phyloP scores from a whole-genome alignment of 306 rosid genomes.

The Cucurbita moschata region DNA sequence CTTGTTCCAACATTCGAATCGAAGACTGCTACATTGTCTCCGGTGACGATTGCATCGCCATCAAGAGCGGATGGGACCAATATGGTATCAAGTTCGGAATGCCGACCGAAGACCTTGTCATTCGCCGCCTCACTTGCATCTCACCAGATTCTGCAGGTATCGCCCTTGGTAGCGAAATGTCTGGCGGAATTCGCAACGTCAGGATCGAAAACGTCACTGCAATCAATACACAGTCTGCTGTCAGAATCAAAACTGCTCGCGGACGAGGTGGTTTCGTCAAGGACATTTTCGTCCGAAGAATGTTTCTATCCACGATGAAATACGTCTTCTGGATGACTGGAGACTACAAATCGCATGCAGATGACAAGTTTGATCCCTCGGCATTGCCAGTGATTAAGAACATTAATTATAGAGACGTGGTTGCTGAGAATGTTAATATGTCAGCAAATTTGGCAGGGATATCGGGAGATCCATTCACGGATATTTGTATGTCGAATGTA shows the following conservation, averaged over 20 bases:
- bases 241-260: conserved; percentile 45
- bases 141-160: conserved; percentile 51
- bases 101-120: conserved; percentile 39
- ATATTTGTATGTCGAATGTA: conserved; percentile 50
- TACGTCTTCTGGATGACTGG: conserved; percentile 63
- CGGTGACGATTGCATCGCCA: conserved; percentile 55
- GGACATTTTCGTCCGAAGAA: conserved; percentile 38
- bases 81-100: conserved; percentile 48
- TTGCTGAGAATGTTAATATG: conserved; percentile 34
- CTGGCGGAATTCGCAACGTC: conserved; percentile 61
- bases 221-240: conserved; percentile 37
- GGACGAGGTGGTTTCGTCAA: conserved; percentile 61
- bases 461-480: conserved; percentile 25
- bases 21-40: conserved; percentile 63
- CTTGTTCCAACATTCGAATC: conserved; percentile 30
- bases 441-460: not conserved
- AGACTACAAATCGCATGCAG: conserved; percentile 40
- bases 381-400: conserved; percentile 36
- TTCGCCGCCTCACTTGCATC: conserved; percentile 40
- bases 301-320: conserved; percentile 39
- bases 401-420: conserved; percentile 36
- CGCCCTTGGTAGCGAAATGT: conserved; percentile 83
- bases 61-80: conserved; percentile 65
- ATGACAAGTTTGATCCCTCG: conserved; percentile 24
- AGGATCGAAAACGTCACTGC: conserved; percentile 44